Base-by-base conservation (phyloP, 2,329 filamentous ascomycete species). In the Knoxdaviesia capensis region DNA sequence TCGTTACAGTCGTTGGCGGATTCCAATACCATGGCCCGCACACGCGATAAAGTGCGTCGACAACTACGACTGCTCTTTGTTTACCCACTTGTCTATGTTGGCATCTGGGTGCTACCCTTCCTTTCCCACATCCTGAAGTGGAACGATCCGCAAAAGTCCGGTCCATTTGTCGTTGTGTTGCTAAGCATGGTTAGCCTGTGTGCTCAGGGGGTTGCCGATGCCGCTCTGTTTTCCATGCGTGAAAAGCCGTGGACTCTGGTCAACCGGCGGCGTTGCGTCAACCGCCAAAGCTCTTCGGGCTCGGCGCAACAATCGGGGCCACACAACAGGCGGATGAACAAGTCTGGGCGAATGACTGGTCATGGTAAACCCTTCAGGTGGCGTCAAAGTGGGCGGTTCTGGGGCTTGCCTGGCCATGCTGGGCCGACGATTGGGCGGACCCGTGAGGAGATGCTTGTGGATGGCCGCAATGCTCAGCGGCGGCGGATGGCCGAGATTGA, bases 11-110 rank as follows among this genome's bases (percentile, higher is more conserved):
- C 4, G 42, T 46, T 6, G 47, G 44, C 2, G 40, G 53, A 7
- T 51, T 53, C 41, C 43, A 50, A 3, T 49, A 52, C 52, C 4
- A 55, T 62, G 38, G 46, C 53, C 20, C 52, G 55, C 38, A 54
- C 67, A 6, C 66, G 74, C 8, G 60, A 66, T 10, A 70, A 68
- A 44, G 76, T 82, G 45, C 68, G 71, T 38, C 69, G 76, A 7
- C 80, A 86, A 51, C 65, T 86, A 2, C 71, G 77, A 32, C 68
- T 80, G 31, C 64, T 86, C 11, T 84, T 87, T 57, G 73, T 85
- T 39, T 88, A 88, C 54, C 82, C 82, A 0, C 54, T 78, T 11
- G 68, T 80, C 4, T 87, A 88, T 56, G 64, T 81, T 20, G 56
- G 72, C 5, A 71, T 83, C 48, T 88, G 82, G 82, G 58, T 80